Conservation (phyloP, 805 yeast species). For the Candida sanyiensis region DNA sequence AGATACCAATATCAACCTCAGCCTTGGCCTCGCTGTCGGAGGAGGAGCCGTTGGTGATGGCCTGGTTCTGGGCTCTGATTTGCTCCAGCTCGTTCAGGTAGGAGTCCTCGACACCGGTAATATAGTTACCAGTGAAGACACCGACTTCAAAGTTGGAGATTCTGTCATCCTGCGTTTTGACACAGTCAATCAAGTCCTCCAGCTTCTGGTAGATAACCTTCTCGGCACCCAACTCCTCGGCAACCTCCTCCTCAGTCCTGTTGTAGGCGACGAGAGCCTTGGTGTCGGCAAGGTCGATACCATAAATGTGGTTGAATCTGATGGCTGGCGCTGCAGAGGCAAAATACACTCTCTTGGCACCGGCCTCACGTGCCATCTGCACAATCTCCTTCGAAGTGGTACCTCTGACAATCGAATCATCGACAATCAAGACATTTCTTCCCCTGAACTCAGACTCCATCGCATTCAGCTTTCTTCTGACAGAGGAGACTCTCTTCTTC, state of each 20-base stretch:
- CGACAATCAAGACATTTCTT: slow-evolving; percentile 82
- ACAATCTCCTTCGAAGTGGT: slow-evolving; percentile 96
- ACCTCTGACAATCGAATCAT: slow-evolving; percentile 96
- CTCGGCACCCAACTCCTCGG: slow-evolving; percentile 81
- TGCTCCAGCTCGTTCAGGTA: slow-evolving; percentile 78
- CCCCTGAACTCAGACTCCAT: slow-evolving; percentile 89
- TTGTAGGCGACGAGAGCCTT: slow-evolving; percentile 87
- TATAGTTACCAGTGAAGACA: slow-evolving; percentile 90
- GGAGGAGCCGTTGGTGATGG: slow-evolving; percentile 38
- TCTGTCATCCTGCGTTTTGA: slow-evolving; percentile 40
- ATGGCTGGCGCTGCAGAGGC: slow-evolving; percentile 99
- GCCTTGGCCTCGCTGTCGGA: slow-evolving; percentile 66
- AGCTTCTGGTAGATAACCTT: slow-evolving; percentile 82
- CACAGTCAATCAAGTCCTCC: slow-evolving; percentile 77
- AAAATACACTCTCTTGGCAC: slow-evolving; percentile 90
- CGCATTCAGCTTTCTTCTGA: slow-evolving; percentile 90
- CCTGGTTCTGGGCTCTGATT: slow-evolving; percentile 73
- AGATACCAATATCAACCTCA: slow-evolving; percentile 62
- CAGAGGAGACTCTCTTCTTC: slow-evolving; percentile 87
- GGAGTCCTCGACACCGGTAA: slow-evolving; percentile 87
- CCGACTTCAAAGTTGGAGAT: slow-evolving; percentile 84
- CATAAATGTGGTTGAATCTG: slow-evolving; percentile 91
- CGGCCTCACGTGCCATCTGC: slow-evolving; percentile 98
- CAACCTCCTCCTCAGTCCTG: slow-evolving; percentile 68
- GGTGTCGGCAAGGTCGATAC: slow-evolving; percentile 95